Evolutionary conservation across 805 yeast genomes (phyloP).

Genomic region (Yarrowia hollandica): DNA sequence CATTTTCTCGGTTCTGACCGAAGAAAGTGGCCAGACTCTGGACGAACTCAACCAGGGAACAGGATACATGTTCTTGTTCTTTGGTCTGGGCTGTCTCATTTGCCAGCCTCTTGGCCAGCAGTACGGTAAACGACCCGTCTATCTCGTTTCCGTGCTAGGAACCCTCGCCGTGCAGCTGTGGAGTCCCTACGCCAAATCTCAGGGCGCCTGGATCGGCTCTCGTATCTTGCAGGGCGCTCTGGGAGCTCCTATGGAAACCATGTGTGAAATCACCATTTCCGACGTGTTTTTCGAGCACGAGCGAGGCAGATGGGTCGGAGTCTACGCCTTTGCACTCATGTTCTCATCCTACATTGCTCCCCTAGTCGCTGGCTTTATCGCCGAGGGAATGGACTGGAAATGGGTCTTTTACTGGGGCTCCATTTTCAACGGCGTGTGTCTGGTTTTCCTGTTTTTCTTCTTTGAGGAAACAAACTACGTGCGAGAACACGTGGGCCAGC

Average conservation of each 20-base stretch:
- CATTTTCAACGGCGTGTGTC: conserved; percentile 30
- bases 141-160: conserved; percentile 46
- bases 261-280: conserved; percentile 61
- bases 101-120: conserved; percentile 55
- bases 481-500: conserved; percentile 24
- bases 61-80: conserved; percentile 53
- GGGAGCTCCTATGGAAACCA: conserved; percentile 74
- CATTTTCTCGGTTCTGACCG: conserved; percentile 47
- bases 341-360: conserved; percentile 27
- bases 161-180: conserved; percentile 46
- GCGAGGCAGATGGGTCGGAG: conserved; percentile 67
- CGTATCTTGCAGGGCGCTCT: conserved; percentile 52
- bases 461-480: conserved; percentile 30
- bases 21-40: conserved; percentile 44
- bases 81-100: conserved; percentile 54
- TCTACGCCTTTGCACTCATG: conserved; percentile 65
- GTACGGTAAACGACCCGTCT: conserved; percentile 52
- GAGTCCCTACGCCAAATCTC: conserved; percentile 45
- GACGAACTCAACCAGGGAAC: conserved; percentile 50
- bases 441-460: conserved; percentile 25
- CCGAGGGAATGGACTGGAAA: conserved; percentile 29
- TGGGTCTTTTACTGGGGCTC: conserved; percentile 30
- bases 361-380: conserved; percentile 18
- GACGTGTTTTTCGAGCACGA: conserved; percentile 80
- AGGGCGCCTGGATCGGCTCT: conserved; percentile 46